A percentile compares a stretch with the other conserved stretches of the same genome.
Evolutionary conservation across 805 yeast genomes (phyloP).

Genomic region (Kuraishia floccosa): DNA sequence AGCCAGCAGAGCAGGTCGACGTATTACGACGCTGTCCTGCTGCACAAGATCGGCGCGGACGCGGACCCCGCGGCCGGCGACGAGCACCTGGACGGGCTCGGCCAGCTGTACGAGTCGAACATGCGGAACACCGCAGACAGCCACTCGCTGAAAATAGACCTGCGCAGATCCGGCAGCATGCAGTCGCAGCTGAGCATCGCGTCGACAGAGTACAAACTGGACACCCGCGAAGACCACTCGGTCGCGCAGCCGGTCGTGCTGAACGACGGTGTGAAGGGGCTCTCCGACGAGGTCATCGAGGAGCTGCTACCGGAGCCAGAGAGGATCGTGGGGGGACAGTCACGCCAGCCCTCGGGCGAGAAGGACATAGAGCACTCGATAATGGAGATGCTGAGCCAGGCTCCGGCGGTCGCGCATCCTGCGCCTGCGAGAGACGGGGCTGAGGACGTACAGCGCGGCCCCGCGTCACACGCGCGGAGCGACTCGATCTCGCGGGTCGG

Average conservation of each 20-base stretch:
- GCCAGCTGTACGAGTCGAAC: slow-evolving; percentile 20
- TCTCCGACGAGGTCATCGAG: slow-evolving; percentile 9
- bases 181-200: slow-evolving; percentile 16
- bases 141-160: slow-evolving; percentile 12
- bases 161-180: slow-evolving; percentile 16
- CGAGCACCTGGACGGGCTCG: slow-evolving; percentile 14
- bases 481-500: too few relatives aligned
- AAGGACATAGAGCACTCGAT: slow-evolving; percentile 2
- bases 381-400: slow-evolving; percentile 1
- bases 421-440: slow-evolving; percentile 10
- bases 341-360: background rate
- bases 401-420: slow-evolving; percentile 6
- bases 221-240: slow-evolving; percentile 10
- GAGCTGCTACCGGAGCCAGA: slow-evolving; percentile 3
- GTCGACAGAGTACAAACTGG: slow-evolving; percentile 14
- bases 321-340: too few relatives aligned
- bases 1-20: slow-evolving; percentile 6
- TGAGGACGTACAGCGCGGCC: too few relatives aligned
- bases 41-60: slow-evolving; percentile 7
- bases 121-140: slow-evolving; percentile 15
- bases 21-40: slow-evolving; percentile 9
- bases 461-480: too few relatives aligned
- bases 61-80: slow-evolving; percentile 17
- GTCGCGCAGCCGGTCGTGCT: slow-evolving; percentile 7
- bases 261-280: slow-evolving; percentile 12